A percentile compares a stretch with the other conserved stretches of the same genome.
Evolutionary conservation across 805 yeast species (phyloP).

Genomic region (Ogataea haglerorum): DNA sequence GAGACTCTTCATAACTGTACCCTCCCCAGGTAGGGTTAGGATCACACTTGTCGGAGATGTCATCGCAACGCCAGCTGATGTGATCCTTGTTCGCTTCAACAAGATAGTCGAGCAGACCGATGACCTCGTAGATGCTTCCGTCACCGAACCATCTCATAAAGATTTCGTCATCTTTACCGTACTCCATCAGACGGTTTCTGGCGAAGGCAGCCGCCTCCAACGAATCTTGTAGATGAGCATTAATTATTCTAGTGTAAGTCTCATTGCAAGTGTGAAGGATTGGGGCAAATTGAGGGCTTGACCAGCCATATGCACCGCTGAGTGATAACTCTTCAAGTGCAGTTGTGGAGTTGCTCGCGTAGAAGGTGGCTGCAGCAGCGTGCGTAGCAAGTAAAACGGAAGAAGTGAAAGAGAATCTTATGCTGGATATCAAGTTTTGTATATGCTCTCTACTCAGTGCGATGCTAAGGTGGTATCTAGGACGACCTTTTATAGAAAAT

Average conservation of each 20-base stretch:
- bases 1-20: background rate
- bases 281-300: slow-evolving; percentile 2
- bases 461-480: slow-evolving; percentile 1
- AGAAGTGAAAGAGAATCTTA: slow-evolving; percentile 1
- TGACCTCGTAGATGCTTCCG: background rate
- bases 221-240: slow-evolving; percentile 1
- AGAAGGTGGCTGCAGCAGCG: slow-evolving; percentile 2
- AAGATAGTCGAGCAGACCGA: background rate
- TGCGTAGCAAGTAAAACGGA: slow-evolving; percentile 1
- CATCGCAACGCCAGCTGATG: background rate
- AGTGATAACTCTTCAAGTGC: slow-evolving; percentile 1
- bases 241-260: background rate
- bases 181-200: slow-evolving; percentile 3
- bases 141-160: background rate
- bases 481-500: background rate
- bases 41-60: background rate
- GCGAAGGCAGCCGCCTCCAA: slow-evolving; percentile 8
- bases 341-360: slow-evolving; percentile 1
- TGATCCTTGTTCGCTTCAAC: background rate
- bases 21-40: background rate
- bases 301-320: slow-evolving; percentile 1
- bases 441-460: slow-evolving; percentile 1
- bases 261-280: slow-evolving; percentile 1
- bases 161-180: background rate
- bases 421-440: slow-evolving; percentile 1